Evolutionary conservation across 495 filamentous ascomycete genomes (phyloP), one percentile per base, ranked within the genome.

Genomic region (Talaromyces liani): DNA sequence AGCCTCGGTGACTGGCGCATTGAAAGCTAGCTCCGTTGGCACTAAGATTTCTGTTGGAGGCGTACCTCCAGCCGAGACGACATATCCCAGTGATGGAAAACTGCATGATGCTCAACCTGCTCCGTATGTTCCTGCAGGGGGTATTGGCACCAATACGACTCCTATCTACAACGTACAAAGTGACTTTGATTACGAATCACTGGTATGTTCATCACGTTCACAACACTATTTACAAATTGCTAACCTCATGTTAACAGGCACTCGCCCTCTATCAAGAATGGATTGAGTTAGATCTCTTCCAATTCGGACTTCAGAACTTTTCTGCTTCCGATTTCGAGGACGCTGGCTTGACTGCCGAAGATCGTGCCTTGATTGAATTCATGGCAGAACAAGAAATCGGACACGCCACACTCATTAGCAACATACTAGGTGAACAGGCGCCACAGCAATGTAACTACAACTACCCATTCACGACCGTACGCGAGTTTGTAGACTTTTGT

Each of bases 231-330:
- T 64, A 18, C 36, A 74, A 39, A 66, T 70, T 75, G 63, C 68
- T 73, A 54, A 39, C 6, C 4, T 73, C 67, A 67, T 79, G 0
- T 33, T 33, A 33, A 72, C 68, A 79, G 76, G 74, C 78, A 6
- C 80, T 93, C 7, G 88, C 79, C 6, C 76, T 93, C 2, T 91
- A 92, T 67, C 87, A 92, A 65, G 92, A 96, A 76, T 96, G 83
- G 80, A 92, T 94, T 65, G 92, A 96, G 72, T 79, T 95, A 0
- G 92, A 95, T 69, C 80, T 93, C 16, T 97, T 96, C 84, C 87
- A 91, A 69, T 84, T 91, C 70, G 91, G 88, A 18, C 79, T 96
- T 18, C 82, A 81, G 1, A 83, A 79, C 0, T 96, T 93, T 76
- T 84, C 83, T 1, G 84, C 77, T 0, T 77, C 85, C 12, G 89